Conservation (phyloP, 2,329 filamentous ascomycete genomes). For the Sordariomycetes sp. region DNA sequence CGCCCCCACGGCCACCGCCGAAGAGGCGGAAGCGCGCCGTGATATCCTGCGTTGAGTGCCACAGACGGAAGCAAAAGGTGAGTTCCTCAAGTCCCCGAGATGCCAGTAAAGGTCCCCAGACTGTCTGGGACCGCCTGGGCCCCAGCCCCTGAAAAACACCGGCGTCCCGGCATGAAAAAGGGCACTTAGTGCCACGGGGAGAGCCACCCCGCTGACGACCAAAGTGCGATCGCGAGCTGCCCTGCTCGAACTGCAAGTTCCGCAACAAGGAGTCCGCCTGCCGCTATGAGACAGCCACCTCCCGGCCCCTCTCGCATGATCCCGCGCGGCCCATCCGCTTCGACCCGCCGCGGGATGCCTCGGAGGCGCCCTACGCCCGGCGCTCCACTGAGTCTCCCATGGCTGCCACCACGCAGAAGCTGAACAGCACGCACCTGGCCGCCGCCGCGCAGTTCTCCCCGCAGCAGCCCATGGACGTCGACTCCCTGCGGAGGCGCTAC, state of each 20-base stretch:
- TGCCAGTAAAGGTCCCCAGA: background rate
- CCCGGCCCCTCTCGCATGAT: background rate
- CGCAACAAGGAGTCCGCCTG: slow-evolving; percentile 46
- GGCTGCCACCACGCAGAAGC: slow-evolving; percentile 4
- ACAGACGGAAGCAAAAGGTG: slow-evolving; percentile 52
- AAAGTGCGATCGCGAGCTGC: slow-evolving; percentile 48
- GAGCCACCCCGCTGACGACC: background rate
- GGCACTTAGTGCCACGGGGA: background rate
- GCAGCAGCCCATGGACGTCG: background rate
- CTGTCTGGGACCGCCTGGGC: background rate
- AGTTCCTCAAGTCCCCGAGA: background rate
- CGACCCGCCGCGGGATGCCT: background rate
- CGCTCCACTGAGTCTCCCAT: background rate
- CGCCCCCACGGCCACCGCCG: slow-evolving; percentile 23
- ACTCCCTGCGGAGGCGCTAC: slow-evolving; percentile 39
- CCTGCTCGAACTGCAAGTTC: slow-evolving; percentile 48
- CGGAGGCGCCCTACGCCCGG: background rate
- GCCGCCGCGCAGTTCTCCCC: background rate
- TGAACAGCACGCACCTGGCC: background rate
- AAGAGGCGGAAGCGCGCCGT: slow-evolving; percentile 49
- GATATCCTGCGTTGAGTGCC: slow-evolving; percentile 54
- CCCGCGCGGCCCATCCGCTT: background rate
- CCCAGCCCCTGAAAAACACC: too few species aligned
- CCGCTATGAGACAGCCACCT: slow-evolving; percentile 36
- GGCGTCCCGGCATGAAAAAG: too few species aligned